Conservation (phyloP, 768 basidiomycete genomes). For the Daedalea quercina region DNA sequence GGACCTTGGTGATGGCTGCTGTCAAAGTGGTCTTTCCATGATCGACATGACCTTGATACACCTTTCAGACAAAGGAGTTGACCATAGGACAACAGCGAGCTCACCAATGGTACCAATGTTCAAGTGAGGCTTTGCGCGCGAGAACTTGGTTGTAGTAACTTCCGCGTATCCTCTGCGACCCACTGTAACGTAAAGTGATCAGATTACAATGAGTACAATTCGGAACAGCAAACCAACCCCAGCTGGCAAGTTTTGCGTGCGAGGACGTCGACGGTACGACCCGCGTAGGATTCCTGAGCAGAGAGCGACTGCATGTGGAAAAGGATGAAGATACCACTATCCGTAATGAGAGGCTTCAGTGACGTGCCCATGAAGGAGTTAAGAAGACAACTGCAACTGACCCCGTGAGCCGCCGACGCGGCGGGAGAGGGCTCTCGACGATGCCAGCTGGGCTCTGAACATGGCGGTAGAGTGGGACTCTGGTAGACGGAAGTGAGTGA, state of each 20-base stretch:
- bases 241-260: slow-evolving; percentile 13
- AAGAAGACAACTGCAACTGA: slow-evolving; percentile 18
- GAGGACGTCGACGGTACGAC: slow-evolving; percentile 13
- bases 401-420: slow-evolving; percentile 40
- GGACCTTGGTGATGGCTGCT: slow-evolving; percentile 91
- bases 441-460: slow-evolving; percentile 40
- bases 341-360: neutral
- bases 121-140: slow-evolving; percentile 83
- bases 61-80: neutral
- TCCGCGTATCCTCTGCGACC: slow-evolving; percentile 73
- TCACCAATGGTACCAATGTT: slow-evolving; percentile 92
- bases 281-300: slow-evolving; percentile 19
- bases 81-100: slow-evolving; percentile 2
- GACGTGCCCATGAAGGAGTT: neutral
- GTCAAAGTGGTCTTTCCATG: slow-evolving; percentile 98
- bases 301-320: slow-evolving; percentile 19
- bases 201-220: neutral
- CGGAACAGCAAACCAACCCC: slow-evolving; percentile 9
- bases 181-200: slow-evolving; percentile 26
- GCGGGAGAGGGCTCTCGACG: slow-evolving; percentile 43
- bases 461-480: slow-evolving; percentile 25
- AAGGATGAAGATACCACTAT: slow-evolving; percentile 6
- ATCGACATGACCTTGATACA: slow-evolving; percentile 90
- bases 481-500: slow-evolving; percentile 1
- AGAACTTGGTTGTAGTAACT: slow-evolving; percentile 41